phyloP scores from a whole-genome alignment of 129 eudicot genomes.

The Oenanthe sinensis region DNA sequence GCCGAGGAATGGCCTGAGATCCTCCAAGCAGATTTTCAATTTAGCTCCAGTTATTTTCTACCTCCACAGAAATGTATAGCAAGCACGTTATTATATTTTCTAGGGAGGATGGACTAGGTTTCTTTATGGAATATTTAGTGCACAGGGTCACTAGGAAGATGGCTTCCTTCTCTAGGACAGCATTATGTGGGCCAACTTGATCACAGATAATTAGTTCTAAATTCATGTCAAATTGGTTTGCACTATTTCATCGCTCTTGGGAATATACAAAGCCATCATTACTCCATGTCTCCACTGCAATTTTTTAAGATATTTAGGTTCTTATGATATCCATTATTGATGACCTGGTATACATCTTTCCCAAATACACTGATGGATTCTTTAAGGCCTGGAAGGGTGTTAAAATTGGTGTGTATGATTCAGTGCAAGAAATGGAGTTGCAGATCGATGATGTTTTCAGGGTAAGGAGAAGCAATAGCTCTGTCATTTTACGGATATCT shows the following conservation, averaged over 20 bases:
- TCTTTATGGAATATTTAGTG: not conserved
- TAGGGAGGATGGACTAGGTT: not conserved
- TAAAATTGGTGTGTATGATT: not conserved
- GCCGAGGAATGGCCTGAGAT: not conserved
- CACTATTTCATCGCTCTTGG: not conserved
- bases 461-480: not conserved
- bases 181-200: not conserved
- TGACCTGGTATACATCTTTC: not conserved
- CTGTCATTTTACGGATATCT: not conserved
- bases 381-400: not conserved
- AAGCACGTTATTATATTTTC: not conserved
- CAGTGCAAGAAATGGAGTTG: not conserved
- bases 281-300: not conserved
- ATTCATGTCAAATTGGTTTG: not conserved
- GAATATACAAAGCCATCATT: not conserved
- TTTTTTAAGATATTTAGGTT: not conserved
- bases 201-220: not conserved
- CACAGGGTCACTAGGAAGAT: not conserved
- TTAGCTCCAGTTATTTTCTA: not conserved
- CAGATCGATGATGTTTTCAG: not conserved
- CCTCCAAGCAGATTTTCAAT: not conserved
- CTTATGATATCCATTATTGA: not conserved
- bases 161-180: not conserved
- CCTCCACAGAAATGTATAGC: not conserved
- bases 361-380: not conserved